Evolutionary conservation across 2,329 filamentous ascomycete genomes (phyloP), one percentile per base, ranked within the genome.

Genomic region (Epicoccum nigrum): DNA sequence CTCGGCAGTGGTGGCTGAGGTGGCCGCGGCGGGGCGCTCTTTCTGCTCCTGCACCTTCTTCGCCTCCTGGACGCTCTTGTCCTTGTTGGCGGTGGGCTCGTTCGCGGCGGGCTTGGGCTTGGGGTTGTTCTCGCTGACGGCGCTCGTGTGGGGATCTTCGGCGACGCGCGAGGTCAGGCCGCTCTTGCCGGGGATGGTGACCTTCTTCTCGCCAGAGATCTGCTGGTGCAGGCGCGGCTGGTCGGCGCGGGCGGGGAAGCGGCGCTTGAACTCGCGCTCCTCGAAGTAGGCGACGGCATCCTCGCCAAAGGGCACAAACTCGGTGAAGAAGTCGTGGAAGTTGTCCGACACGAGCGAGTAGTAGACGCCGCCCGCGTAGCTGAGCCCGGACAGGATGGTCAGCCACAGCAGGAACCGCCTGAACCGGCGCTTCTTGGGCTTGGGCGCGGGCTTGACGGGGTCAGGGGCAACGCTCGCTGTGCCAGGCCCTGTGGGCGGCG

Each of bases 291-390:
- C 85, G 37, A 99, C 93, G 15, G 89, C 89, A 71, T 96, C 90
- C 77, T 99, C 94, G 67, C 92, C 94, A 63, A 89, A 96, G 17
- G 94, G 94, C 15, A 99, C 78, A 74, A 93, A 99, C 77, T 97
- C 92, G 66, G 92, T 97, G 78, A 99, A 99, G 80, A 97, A 94
- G 76, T 99, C 94, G 77, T 99, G 93, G 83, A 97, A 99, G 77
- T 91, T 96, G 80, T 99, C 94, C 70, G 88, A 96, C 75, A 94
- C 83, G 59, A 96, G 86, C 47, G 94, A 93, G 75, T 96, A 94
- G 81, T 89, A 96, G 47, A 97, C 87, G 62, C 93, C 92, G 59
- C 92, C 92, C 48, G 84, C 89, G 67, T 96, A 99, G 31, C 88
- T 86, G 35, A 95, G 75, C 5, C 85, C 85, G 20, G 89, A 86